phyloP scores from a whole-genome alignment of 441 rosid genomes.

The Hura crepitans region DNA sequence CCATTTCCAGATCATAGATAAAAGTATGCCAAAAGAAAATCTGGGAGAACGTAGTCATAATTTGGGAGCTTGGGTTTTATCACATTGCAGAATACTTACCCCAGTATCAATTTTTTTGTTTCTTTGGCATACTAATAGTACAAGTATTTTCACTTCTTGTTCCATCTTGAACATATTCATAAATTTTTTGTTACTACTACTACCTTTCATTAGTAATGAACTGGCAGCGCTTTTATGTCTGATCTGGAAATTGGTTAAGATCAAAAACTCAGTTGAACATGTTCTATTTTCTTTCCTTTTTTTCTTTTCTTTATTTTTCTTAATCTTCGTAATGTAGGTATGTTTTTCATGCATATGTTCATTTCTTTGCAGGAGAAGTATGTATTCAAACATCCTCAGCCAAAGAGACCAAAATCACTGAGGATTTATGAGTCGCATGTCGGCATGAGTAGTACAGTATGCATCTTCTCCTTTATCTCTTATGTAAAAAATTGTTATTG shows the following conservation, averaged over 20 bases:
- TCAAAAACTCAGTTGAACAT: not conserved
- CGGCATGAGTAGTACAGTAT: constrained; percentile 96
- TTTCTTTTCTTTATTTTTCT: too few relatives aligned
- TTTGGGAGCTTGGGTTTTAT: not conserved
- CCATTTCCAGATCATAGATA: not conserved
- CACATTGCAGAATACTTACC: not conserved
- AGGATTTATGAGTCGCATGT: constrained; percentile 96
- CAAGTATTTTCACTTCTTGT: not conserved
- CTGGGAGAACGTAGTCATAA: not conserved
- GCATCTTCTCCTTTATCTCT: constrained; percentile 31
- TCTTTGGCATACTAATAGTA: too few relatives aligned
- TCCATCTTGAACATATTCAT: not conserved
- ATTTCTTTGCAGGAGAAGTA: constrained; percentile 63
- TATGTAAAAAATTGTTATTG: constrained; percentile 12
- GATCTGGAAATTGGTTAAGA: not conserved
- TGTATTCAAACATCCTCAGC: constrained; percentile 76
- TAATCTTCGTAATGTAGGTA: not conserved
- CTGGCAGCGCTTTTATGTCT: not conserved
- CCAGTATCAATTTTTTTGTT: too few relatives aligned
- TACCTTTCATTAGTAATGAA: too few relatives aligned
- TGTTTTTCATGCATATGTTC: constrained; percentile 11
- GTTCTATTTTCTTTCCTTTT: constrained; percentile 8
- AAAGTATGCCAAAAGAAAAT: not conserved
- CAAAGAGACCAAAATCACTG: constrained; percentile 79
- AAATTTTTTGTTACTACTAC: not conserved